These are phyloP conservation scores for Penicillium nucicola DNA, from an alignment of 495 filamentous ascomycete genomes.

Conservation along the genomic window DNA sequence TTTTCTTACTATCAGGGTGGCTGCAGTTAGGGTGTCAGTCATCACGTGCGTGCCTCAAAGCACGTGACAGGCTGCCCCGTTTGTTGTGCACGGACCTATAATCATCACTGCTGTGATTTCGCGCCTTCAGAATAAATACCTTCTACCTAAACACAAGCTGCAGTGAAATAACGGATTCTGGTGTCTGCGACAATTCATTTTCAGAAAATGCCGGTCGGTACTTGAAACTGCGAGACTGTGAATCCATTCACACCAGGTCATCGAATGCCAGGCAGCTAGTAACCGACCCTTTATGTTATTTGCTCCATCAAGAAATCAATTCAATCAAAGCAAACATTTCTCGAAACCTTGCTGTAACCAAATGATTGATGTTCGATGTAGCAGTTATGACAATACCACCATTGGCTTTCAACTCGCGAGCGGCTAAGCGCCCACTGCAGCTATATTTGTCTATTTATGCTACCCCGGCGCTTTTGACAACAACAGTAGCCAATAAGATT, in stretches of 20 bases:
- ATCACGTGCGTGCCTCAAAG: too few species aligned
- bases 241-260: not conserved
- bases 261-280: not conserved
- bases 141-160: not conserved
- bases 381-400: not conserved
- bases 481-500: conserved; percentile 7
- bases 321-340: not conserved
- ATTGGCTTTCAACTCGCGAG: conserved; percentile 17
- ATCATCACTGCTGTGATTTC: too few species aligned
- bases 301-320: not conserved
- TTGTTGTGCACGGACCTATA: too few species aligned
- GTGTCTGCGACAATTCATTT: too few species aligned
- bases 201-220: not conserved
- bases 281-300: too few species aligned
- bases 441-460: conserved; percentile 20
- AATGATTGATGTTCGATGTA: conserved; percentile 11
- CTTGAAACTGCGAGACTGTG: not conserved
- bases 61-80: too few species aligned
- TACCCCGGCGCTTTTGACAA: conserved; percentile 8
- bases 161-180: too few species aligned
- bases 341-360: not conserved
- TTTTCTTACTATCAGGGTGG: too few species aligned
- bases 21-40: too few species aligned
- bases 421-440: conserved; percentile 20
- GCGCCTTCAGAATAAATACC: too few species aligned